Conservation (phyloP, 345 rosid genomes). For the Gynandropsis gynandra region DNA sequence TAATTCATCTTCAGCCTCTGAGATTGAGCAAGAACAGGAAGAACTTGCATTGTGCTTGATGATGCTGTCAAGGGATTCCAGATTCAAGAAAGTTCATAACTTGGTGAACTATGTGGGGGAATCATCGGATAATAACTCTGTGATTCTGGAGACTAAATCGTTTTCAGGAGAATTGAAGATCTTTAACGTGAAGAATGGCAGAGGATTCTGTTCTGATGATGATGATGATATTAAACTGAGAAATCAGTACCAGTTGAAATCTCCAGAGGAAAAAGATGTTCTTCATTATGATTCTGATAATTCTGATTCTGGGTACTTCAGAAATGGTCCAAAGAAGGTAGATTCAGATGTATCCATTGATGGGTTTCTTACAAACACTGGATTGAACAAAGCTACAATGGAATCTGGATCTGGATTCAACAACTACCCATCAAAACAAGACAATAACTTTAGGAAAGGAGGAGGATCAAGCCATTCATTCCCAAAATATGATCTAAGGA, state of each 20-base stretch:
- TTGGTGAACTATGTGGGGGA: conserved; percentile 42
- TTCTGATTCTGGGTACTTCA: conserved; percentile 67
- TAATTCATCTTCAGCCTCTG: conserved; percentile 46
- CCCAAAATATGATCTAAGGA: conserved; percentile 38
- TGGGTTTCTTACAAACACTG: conserved; percentile 32
- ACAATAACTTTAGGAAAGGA: conserved; percentile 30
- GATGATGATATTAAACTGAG: conserved; percentile 27
- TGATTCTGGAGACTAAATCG: conserved; percentile 57
- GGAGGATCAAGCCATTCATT: conserved; percentile 33
- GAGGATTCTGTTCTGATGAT: conserved; percentile 25
- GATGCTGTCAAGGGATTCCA: conserved; percentile 77
- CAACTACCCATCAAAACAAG: conserved; percentile 29
- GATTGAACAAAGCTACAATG: conserved; percentile 27
- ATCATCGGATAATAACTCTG: conserved; percentile 65
- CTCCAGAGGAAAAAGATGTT: conserved; percentile 23
- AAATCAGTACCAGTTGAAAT: conserved; percentile 24
- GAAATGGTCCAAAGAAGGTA: conserved; percentile 53
- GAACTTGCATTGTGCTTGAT: conserved; percentile 72
- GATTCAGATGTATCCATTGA: conserved; percentile 52
- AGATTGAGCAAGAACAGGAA: conserved; percentile 68
- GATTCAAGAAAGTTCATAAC: conserved; percentile 39
- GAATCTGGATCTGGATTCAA: conserved; percentile 36
- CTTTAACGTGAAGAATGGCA: conserved; percentile 30
- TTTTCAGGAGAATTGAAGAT: conserved; percentile 41
- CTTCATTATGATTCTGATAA: conserved; percentile 34